phyloP scores from a whole-genome alignment of 2,329 filamentous ascomycete species.

The Harringtonia lauricola region DNA sequence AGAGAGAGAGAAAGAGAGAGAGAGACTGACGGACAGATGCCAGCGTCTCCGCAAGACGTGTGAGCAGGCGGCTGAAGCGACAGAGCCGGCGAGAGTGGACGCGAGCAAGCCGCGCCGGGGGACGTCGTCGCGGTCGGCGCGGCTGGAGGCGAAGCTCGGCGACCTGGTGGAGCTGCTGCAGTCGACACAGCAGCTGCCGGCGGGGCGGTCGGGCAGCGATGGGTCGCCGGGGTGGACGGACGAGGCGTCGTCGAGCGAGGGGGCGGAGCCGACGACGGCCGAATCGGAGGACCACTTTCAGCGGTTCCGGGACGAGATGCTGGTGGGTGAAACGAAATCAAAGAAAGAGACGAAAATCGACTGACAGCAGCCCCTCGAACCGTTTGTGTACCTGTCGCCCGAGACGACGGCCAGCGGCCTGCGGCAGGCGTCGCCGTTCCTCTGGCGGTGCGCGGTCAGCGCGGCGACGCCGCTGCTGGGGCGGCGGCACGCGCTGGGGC shows the following conservation, averaged over 20 bases:
- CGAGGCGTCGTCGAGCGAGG: not conserved
- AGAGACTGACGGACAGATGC: constrained; percentile 13
- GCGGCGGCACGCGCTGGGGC: constrained; percentile 25
- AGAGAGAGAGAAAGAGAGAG: too few relatives aligned
- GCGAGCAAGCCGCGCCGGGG: constrained; percentile 18
- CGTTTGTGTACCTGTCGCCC: constrained; percentile 23
- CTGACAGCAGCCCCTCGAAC: constrained; percentile 1
- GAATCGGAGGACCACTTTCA: constrained; percentile 18
- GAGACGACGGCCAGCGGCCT: constrained; percentile 27
- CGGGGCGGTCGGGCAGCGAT: constrained; percentile 9
- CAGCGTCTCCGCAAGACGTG: constrained; percentile 30
- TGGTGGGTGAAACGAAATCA: too few relatives aligned
- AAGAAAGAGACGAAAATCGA: too few relatives aligned
- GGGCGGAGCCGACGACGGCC: not conserved
- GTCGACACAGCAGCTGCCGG: constrained; percentile 16
- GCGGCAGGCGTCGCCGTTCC: constrained; percentile 32
- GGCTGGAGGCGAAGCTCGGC: constrained; percentile 39
- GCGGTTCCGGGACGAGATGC: constrained; percentile 29
- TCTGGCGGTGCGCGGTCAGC: constrained; percentile 38
- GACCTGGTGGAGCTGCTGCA: constrained; percentile 33
- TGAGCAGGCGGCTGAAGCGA: constrained; percentile 23
- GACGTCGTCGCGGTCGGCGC: constrained; percentile 26
- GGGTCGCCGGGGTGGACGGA: constrained; percentile 2
- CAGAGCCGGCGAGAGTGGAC: constrained; percentile 20
- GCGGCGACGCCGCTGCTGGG: constrained; percentile 29